Percentiles rank a stretch among this genome's conserved stretches.
Conservation (phyloP, 164 flowering plant species). For the Kingdonia uniflora region DNA sequence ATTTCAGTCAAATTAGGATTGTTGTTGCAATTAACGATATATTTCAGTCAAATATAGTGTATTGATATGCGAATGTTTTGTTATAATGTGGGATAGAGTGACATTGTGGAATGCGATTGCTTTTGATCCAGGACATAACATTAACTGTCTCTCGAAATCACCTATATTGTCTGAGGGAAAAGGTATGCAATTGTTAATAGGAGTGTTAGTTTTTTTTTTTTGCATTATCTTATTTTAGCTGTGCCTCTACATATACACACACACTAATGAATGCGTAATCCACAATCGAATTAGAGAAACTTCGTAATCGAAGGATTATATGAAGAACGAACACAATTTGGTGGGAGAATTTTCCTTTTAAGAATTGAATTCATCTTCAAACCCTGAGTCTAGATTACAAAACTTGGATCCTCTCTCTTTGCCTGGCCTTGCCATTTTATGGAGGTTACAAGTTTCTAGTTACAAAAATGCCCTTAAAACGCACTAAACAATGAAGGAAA, state of each 20-base stretch:
- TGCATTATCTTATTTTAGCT: not conserved
- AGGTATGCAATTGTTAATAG: slow-evolving; percentile 24
- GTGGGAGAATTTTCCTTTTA: not conserved
- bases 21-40: not conserved
- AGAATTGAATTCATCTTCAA: too few species aligned
- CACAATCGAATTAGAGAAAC: too few species aligned
- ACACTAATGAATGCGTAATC: too few species aligned
- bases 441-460: too few species aligned
- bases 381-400: too few species aligned
- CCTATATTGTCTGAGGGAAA: slow-evolving; percentile 20
- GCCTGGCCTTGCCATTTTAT: too few species aligned
- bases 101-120: slow-evolving; percentile 18
- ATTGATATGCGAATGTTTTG: not conserved
- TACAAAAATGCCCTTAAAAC: too few species aligned
- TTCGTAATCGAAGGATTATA: too few species aligned
- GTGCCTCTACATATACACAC: too few species aligned
- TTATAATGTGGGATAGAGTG: slow-evolving; percentile 13
- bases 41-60: not conserved
- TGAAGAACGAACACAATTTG: too few species aligned
- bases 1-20: not conserved
- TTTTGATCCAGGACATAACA: slow-evolving; percentile 13
- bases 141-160: slow-evolving; percentile 16
- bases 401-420: too few species aligned
- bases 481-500: too few species aligned
- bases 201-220: not conserved